Base-by-base conservation (phyloP, 148 eudicot genomes). In the Simmondsia chinensis region DNA sequence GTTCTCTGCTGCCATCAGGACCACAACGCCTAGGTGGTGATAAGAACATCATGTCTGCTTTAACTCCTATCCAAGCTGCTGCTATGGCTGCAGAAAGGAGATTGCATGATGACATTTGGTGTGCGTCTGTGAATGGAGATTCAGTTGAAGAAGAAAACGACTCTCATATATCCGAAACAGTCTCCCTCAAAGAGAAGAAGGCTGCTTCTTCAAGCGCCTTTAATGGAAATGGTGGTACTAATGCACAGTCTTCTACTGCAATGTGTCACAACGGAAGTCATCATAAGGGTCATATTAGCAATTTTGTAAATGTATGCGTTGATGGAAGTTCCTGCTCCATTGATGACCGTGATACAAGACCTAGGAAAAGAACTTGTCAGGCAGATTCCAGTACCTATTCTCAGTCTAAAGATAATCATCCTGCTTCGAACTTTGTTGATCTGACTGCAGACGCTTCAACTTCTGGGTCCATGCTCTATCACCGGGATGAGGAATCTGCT, bases 1-100 rank as follows among this genome's bases (percentile, higher is more conserved):
- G 62, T 25, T 51, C 81, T 33, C 61, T 85, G 48, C 62, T 85
- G 20, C 97, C 95, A 27, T 53, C 86, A 9, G 99, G 95, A 19
- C 88, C 99, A 16, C 61, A 70, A 46, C 84, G 82, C 27, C 56
- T 91, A 49, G 99, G 99, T 51, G 95, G 99, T 36, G 94, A 91
- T 63, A 79, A 63, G 50, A 70, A 70, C 48, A 69, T 86, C 19
- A 91, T 74, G 94, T 51, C 44, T 57, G 69, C 83, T 21, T 72
- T 91, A 33, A 79, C 61, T 60, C 99, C 99, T 3, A 61, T 68
- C 17, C 95, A 91, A 72, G 99, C 99, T 55, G 99, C 99, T 63
- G 99, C 94, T 40, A 91, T 91, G 99, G 99, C 99, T 52, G 95
- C 99, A 11, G 95, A 86, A 63, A 79, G 99, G 74, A 85, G 99